phyloP scores from a whole-genome alignment of 2,329 filamentous ascomycete genomes.

The Alternaria consortialis region DNA sequence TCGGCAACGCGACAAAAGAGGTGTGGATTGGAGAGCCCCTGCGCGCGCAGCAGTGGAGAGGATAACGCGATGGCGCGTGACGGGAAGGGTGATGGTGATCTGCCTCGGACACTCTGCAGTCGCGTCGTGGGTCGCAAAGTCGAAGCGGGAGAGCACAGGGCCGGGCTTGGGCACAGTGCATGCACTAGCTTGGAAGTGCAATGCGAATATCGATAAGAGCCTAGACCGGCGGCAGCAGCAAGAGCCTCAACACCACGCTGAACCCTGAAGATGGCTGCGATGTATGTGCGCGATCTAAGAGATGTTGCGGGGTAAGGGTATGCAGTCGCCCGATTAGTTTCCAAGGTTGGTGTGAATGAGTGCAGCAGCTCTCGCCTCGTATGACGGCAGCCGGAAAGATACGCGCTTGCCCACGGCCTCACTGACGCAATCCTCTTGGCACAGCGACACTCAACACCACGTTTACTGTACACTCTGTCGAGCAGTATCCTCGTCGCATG shows the following conservation, averaged over 20 bases:
- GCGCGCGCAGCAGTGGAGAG: slow-evolving; percentile 17
- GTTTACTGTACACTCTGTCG: neutral
- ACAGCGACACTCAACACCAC: neutral
- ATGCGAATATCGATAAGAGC: slow-evolving; percentile 32
- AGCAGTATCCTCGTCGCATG: too few species aligned
- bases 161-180: slow-evolving; percentile 19
- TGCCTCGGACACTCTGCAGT: slow-evolving; percentile 26
- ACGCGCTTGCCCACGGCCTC: slow-evolving; percentile 5
- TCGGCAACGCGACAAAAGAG: slow-evolving; percentile 11
- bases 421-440: slow-evolving; percentile 19
- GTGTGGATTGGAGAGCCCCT: neutral
- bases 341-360: slow-evolving; percentile 8
- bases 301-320: slow-evolving; percentile 8
- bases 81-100: slow-evolving; percentile 32
- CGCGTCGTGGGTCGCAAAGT: slow-evolving; percentile 31
- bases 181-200: slow-evolving; percentile 13
- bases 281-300: neutral
- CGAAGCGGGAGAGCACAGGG: slow-evolving; percentile 22
- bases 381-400: slow-evolving; percentile 5
- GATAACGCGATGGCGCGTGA: slow-evolving; percentile 17
- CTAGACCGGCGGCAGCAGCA: slow-evolving; percentile 15
- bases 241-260: slow-evolving; percentile 22
- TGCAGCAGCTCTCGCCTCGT: slow-evolving; percentile 15
- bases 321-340: slow-evolving; percentile 7
- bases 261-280: slow-evolving; percentile 12